A percentile compares a stretch with the other conserved stretches of the same genome.
phyloP scores from a whole-genome alignment of 345 rosid species.

The Populus euphratica region DNA sequence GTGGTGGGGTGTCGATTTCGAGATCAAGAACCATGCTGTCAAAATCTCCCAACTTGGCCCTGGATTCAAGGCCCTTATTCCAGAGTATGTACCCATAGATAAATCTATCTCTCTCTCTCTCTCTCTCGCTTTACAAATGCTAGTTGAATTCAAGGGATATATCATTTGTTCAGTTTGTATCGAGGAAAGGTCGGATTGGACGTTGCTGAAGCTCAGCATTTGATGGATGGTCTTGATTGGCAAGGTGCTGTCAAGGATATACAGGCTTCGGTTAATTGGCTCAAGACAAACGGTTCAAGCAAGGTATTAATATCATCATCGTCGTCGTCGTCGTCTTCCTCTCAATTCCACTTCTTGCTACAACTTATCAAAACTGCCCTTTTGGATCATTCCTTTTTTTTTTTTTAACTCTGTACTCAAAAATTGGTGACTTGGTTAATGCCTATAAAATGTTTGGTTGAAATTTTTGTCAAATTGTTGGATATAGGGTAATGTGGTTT shows the following conservation, averaged over 20 bases:
- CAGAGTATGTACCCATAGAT: conserved; percentile 49
- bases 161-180: conserved; percentile 47
- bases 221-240: conserved; percentile 94
- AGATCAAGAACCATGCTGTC: conserved; percentile 85
- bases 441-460: conserved; percentile 55
- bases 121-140: neutral
- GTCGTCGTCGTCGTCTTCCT: neutral
- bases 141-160: neutral
- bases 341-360: neutral
- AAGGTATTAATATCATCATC: conserved; percentile 41
- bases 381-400: too few relatives aligned
- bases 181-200: conserved; percentile 92
- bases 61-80: conserved; percentile 84
- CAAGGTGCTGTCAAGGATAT: conserved; percentile 91
- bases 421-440: conserved; percentile 20
- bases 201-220: conserved; percentile 89
- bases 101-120: neutral
- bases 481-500: conserved; percentile 45
- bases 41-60: conserved; percentile 76
- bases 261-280: conserved; percentile 75
- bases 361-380: too few relatives aligned
- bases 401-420: conserved; percentile 28
- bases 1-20: conserved; percentile 99
- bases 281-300: conserved; percentile 83
- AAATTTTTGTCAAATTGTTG: conserved; percentile 41